Evolutionary conservation across 2,329 filamentous ascomycete species (phyloP), one percentile per base, ranked within the genome.

Genomic region (Fusarium sp.): DNA sequence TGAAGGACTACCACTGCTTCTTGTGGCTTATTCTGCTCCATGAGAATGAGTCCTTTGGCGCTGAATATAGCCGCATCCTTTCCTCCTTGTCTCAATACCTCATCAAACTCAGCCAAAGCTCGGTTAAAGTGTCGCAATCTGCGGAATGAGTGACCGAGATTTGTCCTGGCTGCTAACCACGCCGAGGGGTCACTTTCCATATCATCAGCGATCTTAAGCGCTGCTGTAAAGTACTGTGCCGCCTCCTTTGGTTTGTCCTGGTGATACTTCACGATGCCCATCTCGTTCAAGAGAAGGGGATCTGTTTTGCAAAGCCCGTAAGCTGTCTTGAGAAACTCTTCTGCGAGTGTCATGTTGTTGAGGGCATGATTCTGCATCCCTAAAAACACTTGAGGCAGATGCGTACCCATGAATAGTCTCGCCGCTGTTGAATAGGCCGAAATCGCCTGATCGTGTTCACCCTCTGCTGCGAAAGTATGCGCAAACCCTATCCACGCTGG

Each of bases 401-500:
- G 96, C 1, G 95, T 98, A 38, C 96, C 96, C 83, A 97, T 97
- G 79, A 99, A 99, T 1, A 99, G 82, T 38, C 96, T 87, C 3
- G 95, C 95, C 1, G 96, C 96, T 1, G 96, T 99, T 28, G 93
- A 97, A 80, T 99, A 99, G 1, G 96, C 96, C 10, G 94, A 96
- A 66, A 99, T 97, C 46, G 96, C 96, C 80, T 99, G 96, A 77
- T 99, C 96, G 77, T 98, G 94, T 78, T 99, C 96, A 51, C 96
- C 96, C 77, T 99, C 96, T 12, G 94, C 94, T 2, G 96, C 96
- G 77, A 99, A 99, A 0, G 96, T 99, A 77, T 99, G 96, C 2
- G 96, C 96, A 75, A 99, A 99, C 2, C 96, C 96, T 68, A 99
- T 98, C 96, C 96, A 99, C 4, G 96, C 96, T 2, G 96, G 93